Conservation (phyloP, 23 red algal species). For the Agarophyton chilense region DNA sequence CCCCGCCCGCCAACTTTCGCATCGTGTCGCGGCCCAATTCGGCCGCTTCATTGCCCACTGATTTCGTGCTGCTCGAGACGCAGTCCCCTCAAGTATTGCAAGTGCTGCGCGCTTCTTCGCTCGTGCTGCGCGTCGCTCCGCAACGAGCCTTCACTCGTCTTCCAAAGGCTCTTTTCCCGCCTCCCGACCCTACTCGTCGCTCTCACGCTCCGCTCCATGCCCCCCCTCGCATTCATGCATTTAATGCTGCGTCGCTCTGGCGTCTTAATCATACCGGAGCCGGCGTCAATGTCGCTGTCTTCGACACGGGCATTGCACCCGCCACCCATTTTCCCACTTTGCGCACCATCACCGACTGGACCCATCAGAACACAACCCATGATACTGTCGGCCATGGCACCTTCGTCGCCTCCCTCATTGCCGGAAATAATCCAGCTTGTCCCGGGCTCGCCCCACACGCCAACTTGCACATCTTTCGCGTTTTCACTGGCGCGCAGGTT, state of each 20-base stretch:
- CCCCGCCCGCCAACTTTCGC: neutral
- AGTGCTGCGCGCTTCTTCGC: constrained; percentile 12
- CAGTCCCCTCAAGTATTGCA: neutral
- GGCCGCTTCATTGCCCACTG: constrained; percentile 46
- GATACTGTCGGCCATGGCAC: constrained; percentile 92
- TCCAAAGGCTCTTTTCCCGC: constrained; percentile 19
- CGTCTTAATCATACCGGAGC: constrained; percentile 60
- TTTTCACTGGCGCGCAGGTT: constrained; percentile 79
- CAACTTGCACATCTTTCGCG: constrained; percentile 67
- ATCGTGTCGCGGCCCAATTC: constrained; percentile 23
- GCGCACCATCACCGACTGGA: constrained; percentile 74
- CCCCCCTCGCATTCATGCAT: constrained; percentile 46
- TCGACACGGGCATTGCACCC: constrained; percentile 78
- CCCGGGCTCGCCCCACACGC: constrained; percentile 83
- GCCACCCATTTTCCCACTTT: constrained; percentile 32
- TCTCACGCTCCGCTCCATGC: constrained; percentile 4
- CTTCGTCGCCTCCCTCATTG: constrained; percentile 88
- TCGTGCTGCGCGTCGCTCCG: constrained; percentile 21
- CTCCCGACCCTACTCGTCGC: neutral
- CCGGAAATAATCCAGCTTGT: constrained; percentile 62
- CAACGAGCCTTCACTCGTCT: constrained; percentile 11
- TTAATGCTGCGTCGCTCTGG: constrained; percentile 63
- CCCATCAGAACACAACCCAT: constrained; percentile 60
- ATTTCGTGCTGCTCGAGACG: constrained; percentile 50
- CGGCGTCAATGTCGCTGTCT: constrained; percentile 79